A percentile compares a stretch with the other conserved stretches of the same genome.
Conservation (phyloP, 129 eudicot genomes). For the Lonicera japonica region DNA sequence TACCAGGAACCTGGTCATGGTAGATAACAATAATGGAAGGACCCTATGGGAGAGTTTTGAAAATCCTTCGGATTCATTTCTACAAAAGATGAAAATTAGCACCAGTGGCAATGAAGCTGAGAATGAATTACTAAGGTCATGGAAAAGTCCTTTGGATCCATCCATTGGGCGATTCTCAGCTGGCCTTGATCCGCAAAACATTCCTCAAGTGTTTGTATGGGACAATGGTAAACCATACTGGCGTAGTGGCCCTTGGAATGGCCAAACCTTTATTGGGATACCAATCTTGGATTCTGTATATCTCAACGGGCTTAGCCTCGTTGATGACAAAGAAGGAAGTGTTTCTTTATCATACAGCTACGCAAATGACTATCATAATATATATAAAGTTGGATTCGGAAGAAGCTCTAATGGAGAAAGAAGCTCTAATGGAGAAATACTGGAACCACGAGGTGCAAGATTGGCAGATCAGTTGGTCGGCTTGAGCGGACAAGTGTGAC, state of each 20-base stretch:
- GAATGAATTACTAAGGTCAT: slow-evolving; percentile 6
- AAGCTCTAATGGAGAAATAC: too few relatives aligned
- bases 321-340: slow-evolving; percentile 2
- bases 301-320: slow-evolving; percentile 11
- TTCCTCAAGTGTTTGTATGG: slow-evolving; percentile 16
- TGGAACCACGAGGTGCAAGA: too few relatives aligned
- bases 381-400: neutral
- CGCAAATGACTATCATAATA: neutral
- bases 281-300: slow-evolving; percentile 12
- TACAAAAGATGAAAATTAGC: slow-evolving; percentile 16
- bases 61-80: slow-evolving; percentile 14
- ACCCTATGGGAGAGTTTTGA: slow-evolving; percentile 24
- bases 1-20: slow-evolving; percentile 28
- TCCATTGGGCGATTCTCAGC: slow-evolving; percentile 20
- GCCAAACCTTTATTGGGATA: slow-evolving; percentile 24
- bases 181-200: neutral
- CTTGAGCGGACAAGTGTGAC: slow-evolving; percentile 9
- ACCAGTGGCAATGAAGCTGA: neutral
- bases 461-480: slow-evolving; percentile 15
- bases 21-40: slow-evolving; percentile 16
- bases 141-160: slow-evolving; percentile 34
- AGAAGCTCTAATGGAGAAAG: slow-evolving; percentile 16
- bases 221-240: slow-evolving; percentile 11
- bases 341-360: neutral
- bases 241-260: slow-evolving; percentile 38